Evolutionary conservation across 2,329 filamentous ascomycete species (phyloP), one percentile per base, ranked within the genome.

Genomic region (Penicillium decumbens): DNA sequence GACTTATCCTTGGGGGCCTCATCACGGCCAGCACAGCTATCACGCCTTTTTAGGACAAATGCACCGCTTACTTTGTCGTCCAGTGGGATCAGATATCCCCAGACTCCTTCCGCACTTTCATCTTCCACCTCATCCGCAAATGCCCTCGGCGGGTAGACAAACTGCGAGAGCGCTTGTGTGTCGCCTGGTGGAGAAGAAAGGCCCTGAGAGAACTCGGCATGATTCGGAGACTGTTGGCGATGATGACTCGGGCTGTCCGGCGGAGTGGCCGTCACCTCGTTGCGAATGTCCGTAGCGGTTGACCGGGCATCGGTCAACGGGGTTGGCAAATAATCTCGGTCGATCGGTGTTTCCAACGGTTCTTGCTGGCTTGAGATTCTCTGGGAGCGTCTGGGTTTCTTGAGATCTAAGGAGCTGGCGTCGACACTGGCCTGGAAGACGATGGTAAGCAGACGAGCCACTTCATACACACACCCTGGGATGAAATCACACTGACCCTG

Each of bases 31-130:
- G 85, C 82, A 65, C 90, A 95, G 30, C 81, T 78, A 51, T 78
- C 80, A 48, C 91, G 80, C 63, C 83, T 89, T 70, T 81, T 86
- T 68, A 98, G 70, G 6, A 95, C 87, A 72, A 95, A 69, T 4
- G 79, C 71, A 68, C 87, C 73, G 71, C 83, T 85, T 46, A 85
- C 83, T 56, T 80, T 81, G 45, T 80, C 79, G 64, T 92, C 85
- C 23, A 95, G 74, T 1, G 92, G 89, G 46, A 95, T 82, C 4
- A 98, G 77, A 64, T 97, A 98, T 10, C 95, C 95, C 93, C 93
- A 98, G 1, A 97, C 89, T 7, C 89, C 89, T 67, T 95, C 88
- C 40, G 81, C 80, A 50, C 80, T 82, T 72, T 95, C 90, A 65
- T 95, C 88, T 55, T 91, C 82, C 3, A 95, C 88, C 49, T 95